A percentile compares a stretch with the other conserved stretches of the same genome.
Evolutionary conservation across 2,329 filamentous ascomycete species (phyloP).

Genomic region (Cadophora luteo-olivacea): DNA sequence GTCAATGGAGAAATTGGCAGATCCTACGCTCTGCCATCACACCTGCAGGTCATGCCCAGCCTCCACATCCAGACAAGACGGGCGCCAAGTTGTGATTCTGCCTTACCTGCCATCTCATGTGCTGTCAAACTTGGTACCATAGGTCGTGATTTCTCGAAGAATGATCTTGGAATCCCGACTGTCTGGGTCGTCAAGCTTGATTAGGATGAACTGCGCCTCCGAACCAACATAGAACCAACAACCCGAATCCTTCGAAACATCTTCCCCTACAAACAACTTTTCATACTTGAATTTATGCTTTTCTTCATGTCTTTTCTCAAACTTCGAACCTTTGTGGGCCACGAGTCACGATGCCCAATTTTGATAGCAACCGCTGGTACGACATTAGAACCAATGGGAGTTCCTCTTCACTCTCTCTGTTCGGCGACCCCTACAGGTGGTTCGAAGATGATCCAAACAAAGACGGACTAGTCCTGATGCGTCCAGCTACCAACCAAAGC

Average conservation of each 20-base stretch:
- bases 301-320: background rate
- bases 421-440: background rate
- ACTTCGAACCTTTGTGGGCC: background rate
- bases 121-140: background rate
- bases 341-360: background rate
- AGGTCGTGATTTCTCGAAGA: background rate
- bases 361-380: constrained; percentile 3
- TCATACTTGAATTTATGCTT: background rate
- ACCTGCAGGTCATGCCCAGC: background rate
- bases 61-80: background rate
- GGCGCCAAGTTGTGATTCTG: background rate
- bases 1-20: no score
- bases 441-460: background rate
- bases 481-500: background rate
- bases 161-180: background rate
- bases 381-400: background rate
- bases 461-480: background rate
- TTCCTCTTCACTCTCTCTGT: background rate
- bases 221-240: constrained; percentile 8
- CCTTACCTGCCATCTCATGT: background rate
- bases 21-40: no score
- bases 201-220: background rate
- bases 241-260: background rate
- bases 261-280: background rate
- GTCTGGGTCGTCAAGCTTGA: background rate